Base-by-base conservation (phyloP, 345 rosid genomes). In the Raphanus raphanistrum region DNA sequence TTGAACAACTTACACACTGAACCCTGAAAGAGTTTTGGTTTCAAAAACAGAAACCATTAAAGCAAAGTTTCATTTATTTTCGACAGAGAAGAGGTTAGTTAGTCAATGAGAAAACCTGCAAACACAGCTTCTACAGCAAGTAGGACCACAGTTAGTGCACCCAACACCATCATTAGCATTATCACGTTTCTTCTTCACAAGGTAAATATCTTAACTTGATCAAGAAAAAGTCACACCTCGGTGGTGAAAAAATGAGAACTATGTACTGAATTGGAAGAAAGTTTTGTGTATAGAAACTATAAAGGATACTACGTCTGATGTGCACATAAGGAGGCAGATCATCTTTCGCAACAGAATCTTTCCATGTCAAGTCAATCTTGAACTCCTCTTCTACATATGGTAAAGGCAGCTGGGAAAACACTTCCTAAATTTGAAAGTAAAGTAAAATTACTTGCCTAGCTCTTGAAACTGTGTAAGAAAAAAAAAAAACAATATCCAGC, bases 221-320 rank as follows among this genome's bases (percentile, higher is more conserved):
- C 79, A 90, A 90, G 89, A 83, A 72, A 72, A 70, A 74, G 41
- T 63, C 70, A 77, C 27, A 57, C 2, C n/a, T 21, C 27, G 45
- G 73, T 0, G 31, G 5, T 43, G 61, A 58, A 48, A 48, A 26
- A 59, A 15, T 45, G 45, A 72, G 25, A 41, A 11, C 13, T 31
- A 50, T 35, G 21, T 36, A 17, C 32, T 45, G 48, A 43, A 70
- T 1, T 41, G 41, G 43, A 48, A 61, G 59, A 36, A 5, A 38
- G 25, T 26, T 21, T 35, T 59, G 21, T 66, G 5, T 16, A 73
- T 16, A 68, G 13, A 82, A 10, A 63, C 63, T 28, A 76, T 41
- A 67, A 57, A 87, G 98, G 98, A 92, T 94, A 94, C 98, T 94
- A 79, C 97, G 95, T 78, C 86, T 88, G 77, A 94, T 94, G 82